Base-by-base conservation (phyloP, 1,284 basidiomycete species). In the Erythrobasidium hasegawianum region DNA sequence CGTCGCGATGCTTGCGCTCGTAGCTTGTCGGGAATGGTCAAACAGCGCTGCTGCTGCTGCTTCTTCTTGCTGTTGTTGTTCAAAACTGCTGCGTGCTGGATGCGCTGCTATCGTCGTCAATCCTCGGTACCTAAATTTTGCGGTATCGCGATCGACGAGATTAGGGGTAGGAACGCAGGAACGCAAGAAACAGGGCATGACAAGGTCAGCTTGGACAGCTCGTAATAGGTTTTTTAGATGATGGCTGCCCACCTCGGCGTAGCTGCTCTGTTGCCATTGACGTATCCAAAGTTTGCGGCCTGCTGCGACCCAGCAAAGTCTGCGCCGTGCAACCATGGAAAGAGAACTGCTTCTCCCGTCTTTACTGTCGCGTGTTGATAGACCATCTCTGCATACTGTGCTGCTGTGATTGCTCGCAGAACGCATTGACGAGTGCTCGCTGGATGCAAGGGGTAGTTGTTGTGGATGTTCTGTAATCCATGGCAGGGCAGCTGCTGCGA, bases 291-390 rank as follows among this genome's bases (percentile, higher is more conserved):
- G 80, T 91, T 91, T 33, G 81, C 80, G 75, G 87, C 87, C 79
- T 90, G 89, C 0, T 85, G 83, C 26, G 83, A 77, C 75, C 89
- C 88, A 69, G 86, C 82, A 71, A 87, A 86, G 73, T 91, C 89
- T 75, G 94, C 81, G 65, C 89, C 86, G 76, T 90, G 86, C 59
- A 89, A 78, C 81, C 93, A 89, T 27, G 90, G 87, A 77, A 91
- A 89, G 73, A 93, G 82, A 73, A 87, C 82, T 54, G 81, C 80
- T 79, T 90, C 89, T 86, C 29, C 24, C 13, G 57, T 3, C 38
- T 58, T 65, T 13, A 57, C 26, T 5, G 20, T 20, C 39, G 62
- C 26, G 40, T 65, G 62, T 18, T 20, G 16, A 16, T 65, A 14
- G 14, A 38, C 56, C 22, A 65, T 14, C 5, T 58, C 13, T n/a